phyloP scores from a whole-genome alignment of 2,329 filamentous ascomycete species.

The Tolypocladium pustulatum region DNA sequence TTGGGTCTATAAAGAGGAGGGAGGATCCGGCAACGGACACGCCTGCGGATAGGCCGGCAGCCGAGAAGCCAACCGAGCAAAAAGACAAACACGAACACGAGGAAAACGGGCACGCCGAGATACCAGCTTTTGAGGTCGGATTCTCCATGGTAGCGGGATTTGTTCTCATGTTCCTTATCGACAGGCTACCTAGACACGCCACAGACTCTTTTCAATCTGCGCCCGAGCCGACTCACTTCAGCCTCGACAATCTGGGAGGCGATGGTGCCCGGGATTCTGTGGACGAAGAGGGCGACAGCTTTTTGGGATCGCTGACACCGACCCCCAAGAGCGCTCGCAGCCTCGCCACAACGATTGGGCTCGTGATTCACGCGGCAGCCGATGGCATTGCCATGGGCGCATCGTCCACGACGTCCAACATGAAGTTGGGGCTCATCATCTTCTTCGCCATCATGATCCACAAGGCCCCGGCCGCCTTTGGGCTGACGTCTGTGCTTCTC shows the following conservation, averaged over 20 bases:
- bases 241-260: constrained; percentile 66
- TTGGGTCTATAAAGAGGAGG: neutral
- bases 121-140: constrained; percentile 70
- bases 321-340: constrained; percentile 49
- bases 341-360: constrained; percentile 76
- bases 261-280: constrained; percentile 28
- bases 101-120: constrained; percentile 19
- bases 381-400: constrained; percentile 95
- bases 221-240: constrained; percentile 72
- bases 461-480: constrained; percentile 93
- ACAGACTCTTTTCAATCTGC: constrained; percentile 52
- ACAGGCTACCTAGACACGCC: constrained; percentile 69
- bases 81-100: constrained; percentile 21
- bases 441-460: constrained; percentile 97
- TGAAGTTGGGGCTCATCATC: constrained; percentile 76
- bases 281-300: constrained; percentile 47
- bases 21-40: neutral
- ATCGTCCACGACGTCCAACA: constrained; percentile 64
- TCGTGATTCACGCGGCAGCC: constrained; percentile 93
- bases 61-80: constrained; percentile 6
- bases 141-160: constrained; percentile 82
- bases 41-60: neutral
- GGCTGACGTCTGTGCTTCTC: constrained; percentile 77
- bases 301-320: constrained; percentile 47
- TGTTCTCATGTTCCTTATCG: constrained; percentile 92